Percentiles rank a stretch among this genome's conserved stretches.
Evolutionary conservation across 2,329 filamentous ascomycete genomes (phyloP).

Genomic region (Botrytis squamosa): DNA sequence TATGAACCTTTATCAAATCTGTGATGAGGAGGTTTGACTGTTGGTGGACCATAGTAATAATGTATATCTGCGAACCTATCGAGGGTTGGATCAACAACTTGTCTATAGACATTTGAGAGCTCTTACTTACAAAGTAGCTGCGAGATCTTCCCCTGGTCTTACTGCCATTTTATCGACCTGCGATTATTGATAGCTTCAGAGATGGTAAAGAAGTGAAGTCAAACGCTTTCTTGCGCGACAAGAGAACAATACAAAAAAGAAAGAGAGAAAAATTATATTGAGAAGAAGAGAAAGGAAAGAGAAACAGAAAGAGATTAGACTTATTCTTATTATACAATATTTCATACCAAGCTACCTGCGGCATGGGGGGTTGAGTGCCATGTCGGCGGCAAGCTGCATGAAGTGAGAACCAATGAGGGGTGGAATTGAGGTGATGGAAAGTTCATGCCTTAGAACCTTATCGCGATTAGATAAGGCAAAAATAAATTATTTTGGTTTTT

Average conservation of each 20-base stretch:
- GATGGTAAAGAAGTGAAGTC: slow-evolving; percentile 1
- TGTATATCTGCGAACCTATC: slow-evolving; percentile 73
- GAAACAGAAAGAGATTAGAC: not conserved
- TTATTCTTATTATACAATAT: not conserved
- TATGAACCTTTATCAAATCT: slow-evolving; percentile 79
- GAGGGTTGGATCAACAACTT: slow-evolving; percentile 23
- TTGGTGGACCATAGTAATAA: slow-evolving; percentile 72
- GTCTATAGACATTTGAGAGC: slow-evolving; percentile 31
- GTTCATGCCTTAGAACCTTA: slow-evolving; percentile 16
- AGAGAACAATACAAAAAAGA: not conserved
- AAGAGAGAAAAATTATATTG: not conserved
- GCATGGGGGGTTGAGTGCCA: slow-evolving; percentile 12
- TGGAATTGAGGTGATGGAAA: slow-evolving; percentile 6
- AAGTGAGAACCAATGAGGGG: slow-evolving; percentile 11
- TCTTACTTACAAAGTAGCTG: slow-evolving; percentile 50
- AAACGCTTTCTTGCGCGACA: slow-evolving; percentile 6
- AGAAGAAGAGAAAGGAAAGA: not conserved
- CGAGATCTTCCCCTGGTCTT: slow-evolving; percentile 50
- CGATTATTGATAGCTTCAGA: slow-evolving; percentile 15
- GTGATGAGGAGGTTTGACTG: slow-evolving; percentile 68
- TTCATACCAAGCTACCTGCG: slow-evolving; percentile 12
- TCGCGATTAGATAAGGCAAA: slow-evolving; percentile 20
- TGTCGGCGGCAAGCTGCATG: slow-evolving; percentile 21
- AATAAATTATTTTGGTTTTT: slow-evolving; percentile 21
- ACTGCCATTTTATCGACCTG: slow-evolving; percentile 45